These are phyloP conservation scores for Xylaria cubensis DNA, from an alignment of 495 filamentous ascomycete genomes.

Conservation along the genomic window DNA sequence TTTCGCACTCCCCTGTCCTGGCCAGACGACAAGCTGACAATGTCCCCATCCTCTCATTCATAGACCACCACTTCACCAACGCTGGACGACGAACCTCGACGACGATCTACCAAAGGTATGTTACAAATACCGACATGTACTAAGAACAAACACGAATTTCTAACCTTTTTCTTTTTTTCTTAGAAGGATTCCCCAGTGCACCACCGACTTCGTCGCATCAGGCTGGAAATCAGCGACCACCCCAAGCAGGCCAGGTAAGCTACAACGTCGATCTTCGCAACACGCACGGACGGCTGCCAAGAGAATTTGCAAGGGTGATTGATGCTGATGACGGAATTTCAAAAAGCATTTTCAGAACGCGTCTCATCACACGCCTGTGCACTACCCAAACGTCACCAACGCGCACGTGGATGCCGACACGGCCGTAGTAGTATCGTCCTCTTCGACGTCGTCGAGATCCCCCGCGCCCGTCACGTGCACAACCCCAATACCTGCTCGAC, in stretches of 20 bases:
- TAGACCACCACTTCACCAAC: constrained; percentile 26
- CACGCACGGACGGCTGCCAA: constrained; percentile 9
- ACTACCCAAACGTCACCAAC: background rate
- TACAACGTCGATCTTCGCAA: background rate
- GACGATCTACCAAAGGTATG: constrained; percentile 6
- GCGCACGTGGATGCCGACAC: background rate
- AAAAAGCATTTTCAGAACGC: constrained; percentile 34
- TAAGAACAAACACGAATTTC: background rate
- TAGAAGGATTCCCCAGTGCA: background rate
- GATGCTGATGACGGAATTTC: constrained; percentile 39
- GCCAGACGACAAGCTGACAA: constrained; percentile 20
- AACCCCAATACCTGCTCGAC: constrained; percentile 3
- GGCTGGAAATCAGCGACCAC: background rate
- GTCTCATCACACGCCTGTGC: constrained; percentile 21
- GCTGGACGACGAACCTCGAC: background rate
- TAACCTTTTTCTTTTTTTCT: background rate
- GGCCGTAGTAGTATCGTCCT: too few relatives aligned
- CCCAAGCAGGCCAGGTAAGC: constrained; percentile 12
- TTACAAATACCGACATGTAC: background rate
- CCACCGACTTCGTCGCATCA: background rate
- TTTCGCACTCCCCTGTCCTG: constrained; percentile 16
- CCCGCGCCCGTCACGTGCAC: background rate
- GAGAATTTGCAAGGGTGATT: constrained; percentile 35
- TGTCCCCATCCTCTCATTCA: background rate
- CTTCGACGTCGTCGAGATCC: constrained; percentile 3